phyloP scores from a whole-genome alignment of 2,329 filamentous ascomycete species.

The Diaporthe aspalathi region DNA sequence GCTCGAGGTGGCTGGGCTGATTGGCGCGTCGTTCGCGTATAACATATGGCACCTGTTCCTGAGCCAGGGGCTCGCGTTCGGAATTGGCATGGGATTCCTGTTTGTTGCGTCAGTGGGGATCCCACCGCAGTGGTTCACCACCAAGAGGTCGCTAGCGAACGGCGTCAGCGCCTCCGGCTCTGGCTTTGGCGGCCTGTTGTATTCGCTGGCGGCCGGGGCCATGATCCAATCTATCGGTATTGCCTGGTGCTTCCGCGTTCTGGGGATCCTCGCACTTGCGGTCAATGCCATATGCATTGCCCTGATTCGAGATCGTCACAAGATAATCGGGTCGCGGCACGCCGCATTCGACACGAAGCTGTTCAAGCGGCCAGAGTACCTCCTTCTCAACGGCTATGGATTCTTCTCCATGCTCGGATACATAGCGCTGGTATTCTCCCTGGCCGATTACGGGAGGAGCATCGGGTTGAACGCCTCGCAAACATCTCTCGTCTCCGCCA shows the following conservation, averaged over 20 bases:
- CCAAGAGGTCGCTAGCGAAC: slow-evolving; percentile 75
- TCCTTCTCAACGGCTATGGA: slow-evolving; percentile 74
- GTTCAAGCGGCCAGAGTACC: slow-evolving; percentile 71
- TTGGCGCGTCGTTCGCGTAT: slow-evolving; percentile 77
- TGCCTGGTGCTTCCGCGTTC: slow-evolving; percentile 73
- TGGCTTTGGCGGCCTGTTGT: slow-evolving; percentile 78
- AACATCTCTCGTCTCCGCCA: slow-evolving; percentile 75
- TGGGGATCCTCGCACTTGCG: slow-evolving; percentile 71
- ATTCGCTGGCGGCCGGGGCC: slow-evolving; percentile 74
- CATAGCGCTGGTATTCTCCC: slow-evolving; percentile 78
- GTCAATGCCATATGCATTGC: slow-evolving; percentile 73
- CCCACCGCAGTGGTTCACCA: slow-evolving; percentile 79
- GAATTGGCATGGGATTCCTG: slow-evolving; percentile 79
- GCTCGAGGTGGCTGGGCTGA: slow-evolving; percentile 58
- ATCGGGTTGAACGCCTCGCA: slow-evolving; percentile 75
- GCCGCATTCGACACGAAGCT: slow-evolving; percentile 73
- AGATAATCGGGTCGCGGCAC: slow-evolving; percentile 74
- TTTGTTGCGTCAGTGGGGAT: slow-evolving; percentile 77
- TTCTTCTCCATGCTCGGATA: slow-evolving; percentile 80
- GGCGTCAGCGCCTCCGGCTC: slow-evolving; percentile 76
- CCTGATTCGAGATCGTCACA: slow-evolving; percentile 78
- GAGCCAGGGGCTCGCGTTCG: slow-evolving; percentile 79
- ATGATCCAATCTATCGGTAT: slow-evolving; percentile 75
- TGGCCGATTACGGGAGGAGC: slow-evolving; percentile 77
- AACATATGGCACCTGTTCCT: slow-evolving; percentile 82